Base-by-base conservation (phyloP, 108 stramenopile genomes). In the Nannochloropsis gaditana region DNA sequence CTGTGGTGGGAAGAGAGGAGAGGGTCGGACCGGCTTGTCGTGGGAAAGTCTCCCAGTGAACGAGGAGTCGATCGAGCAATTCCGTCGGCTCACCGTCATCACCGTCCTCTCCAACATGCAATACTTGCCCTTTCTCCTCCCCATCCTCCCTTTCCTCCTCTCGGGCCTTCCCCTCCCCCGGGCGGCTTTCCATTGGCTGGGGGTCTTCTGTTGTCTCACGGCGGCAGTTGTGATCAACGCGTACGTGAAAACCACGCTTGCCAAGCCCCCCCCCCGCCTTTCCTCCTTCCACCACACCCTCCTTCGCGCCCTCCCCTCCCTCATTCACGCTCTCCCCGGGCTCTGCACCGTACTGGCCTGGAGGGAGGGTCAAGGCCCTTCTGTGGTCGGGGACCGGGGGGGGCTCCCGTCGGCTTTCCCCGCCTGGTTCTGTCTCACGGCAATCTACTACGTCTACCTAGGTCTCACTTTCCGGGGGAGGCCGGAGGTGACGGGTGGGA, bases 101-200 rank as follows among this genome's bases (percentile, higher is more conserved):
- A 73, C 59, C 59, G 59, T 73, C n/a, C 6, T 73, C 19, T n/a
- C 19, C 59, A 73, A 73, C 59, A 73, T 73, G 59, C 59, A 73
- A 73, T 73, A 73, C 59, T n/a, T 73, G 59, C 59, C 59, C 59
- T 73, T 73, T 2, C 59, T 73, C 59, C 59, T 73, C n/a, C 59
- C 59, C 59, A 73, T 73, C 59, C 59, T 73, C 8, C 59, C 59
- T 8, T 73, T 73, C n/a, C 4, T 73, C 8, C 59, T 73, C 59
- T 73, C 59, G 3, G 59, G 59, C n/a, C 59, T 73, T n/a, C 59
- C 59, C 8, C 59, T 73, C 59, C 6, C 59, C n/a, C 19, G 15
- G 59, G 59, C 59, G n/a, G 15, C 59, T 6, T 73, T 73, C 2
- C 59, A 73, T n/a, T 73, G 59, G 59, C n/a, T 73, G 19, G 59